Conservation (phyloP, 2,329 filamentous ascomycete genomes). For the Diaporthe citri region DNA sequence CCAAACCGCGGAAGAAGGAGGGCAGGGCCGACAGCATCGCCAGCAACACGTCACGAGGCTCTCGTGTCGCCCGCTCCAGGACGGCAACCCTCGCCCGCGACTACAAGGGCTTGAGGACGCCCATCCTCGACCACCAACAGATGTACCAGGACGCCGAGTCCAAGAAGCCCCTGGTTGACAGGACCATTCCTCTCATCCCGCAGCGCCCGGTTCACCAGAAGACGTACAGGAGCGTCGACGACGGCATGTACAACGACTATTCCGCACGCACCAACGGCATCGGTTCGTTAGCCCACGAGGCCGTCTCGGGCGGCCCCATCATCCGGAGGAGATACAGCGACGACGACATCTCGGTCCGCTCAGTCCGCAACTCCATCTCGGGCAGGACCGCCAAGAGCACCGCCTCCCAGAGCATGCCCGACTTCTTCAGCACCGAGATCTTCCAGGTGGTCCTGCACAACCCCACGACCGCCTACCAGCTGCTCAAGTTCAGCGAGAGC, state of each 20-base stretch:
- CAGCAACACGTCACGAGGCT: slow-evolving; percentile 24
- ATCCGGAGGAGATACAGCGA: slow-evolving; percentile 32
- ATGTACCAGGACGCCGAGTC: slow-evolving; percentile 33
- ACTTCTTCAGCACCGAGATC: slow-evolving; percentile 57
- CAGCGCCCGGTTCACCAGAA: slow-evolving; percentile 15
- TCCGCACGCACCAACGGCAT: slow-evolving; percentile 14
- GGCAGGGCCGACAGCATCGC: slow-evolving; percentile 21
- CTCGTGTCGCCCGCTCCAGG: slow-evolving; percentile 11
- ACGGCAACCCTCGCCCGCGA: slow-evolving; percentile 12
- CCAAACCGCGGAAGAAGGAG: slow-evolving; percentile 13
- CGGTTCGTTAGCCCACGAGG: not conserved
- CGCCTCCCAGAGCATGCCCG: slow-evolving; percentile 45
- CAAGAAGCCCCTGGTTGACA: slow-evolving; percentile 6
- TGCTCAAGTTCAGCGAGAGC: slow-evolving; percentile 56
- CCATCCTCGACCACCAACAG: slow-evolving; percentile 33
- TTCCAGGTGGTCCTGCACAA: slow-evolving; percentile 58
- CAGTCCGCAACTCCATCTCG: slow-evolving; percentile 27
- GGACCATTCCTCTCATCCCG: not conserved
- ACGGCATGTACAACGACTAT: slow-evolving; percentile 31
- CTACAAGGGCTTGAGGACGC: slow-evolving; percentile 27
- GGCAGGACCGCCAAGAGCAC: slow-evolving; percentile 29
- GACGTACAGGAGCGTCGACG: slow-evolving; percentile 20
- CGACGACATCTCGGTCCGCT: slow-evolving; percentile 30
- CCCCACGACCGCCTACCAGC: slow-evolving; percentile 56
- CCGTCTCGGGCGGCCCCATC: slow-evolving; percentile 12